Evolutionary conservation across 108 stramenopile genomes (phyloP).

Genomic region (Cylindrotheca fusiformis): DNA sequence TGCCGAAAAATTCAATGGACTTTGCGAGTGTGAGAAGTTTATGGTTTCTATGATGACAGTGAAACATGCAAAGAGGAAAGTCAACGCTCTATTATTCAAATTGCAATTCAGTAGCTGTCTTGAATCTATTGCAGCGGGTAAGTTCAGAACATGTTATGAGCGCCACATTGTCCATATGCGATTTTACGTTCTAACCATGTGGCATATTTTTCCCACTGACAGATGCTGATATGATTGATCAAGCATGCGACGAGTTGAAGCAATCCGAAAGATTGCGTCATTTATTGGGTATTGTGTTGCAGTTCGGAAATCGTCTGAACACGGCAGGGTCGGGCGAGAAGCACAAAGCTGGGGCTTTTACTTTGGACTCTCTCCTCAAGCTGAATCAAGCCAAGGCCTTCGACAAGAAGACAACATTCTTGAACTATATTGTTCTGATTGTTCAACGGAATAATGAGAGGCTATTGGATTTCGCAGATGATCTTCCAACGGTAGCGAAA

Average conservation of each 20-base stretch:
- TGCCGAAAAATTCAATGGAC: constrained; percentile 66
- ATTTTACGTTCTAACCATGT: neutral
- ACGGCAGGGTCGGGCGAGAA: constrained; percentile 70
- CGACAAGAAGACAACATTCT: constrained; percentile 96
- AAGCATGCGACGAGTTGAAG: constrained; percentile 83
- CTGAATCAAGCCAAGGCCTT: constrained; percentile 94
- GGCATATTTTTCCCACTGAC: neutral
- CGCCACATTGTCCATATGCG: neutral
- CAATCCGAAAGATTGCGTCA: constrained; percentile 77
- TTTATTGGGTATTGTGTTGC: constrained; percentile 85
- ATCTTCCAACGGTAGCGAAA: constrained; percentile 73
- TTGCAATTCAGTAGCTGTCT: constrained; percentile 77
- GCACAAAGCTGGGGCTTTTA: constrained; percentile 85
- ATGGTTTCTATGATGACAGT: constrained; percentile 91
- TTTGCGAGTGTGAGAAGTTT: constrained; percentile 89
- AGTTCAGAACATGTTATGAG: constrained; percentile 4
- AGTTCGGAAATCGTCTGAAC: constrained; percentile 91
- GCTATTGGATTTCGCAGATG: constrained; percentile 75
- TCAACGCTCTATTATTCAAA: constrained; percentile 84
- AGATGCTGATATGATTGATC: constrained; percentile 58
- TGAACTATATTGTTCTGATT: constrained; percentile 90
- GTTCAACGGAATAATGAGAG: constrained; percentile 82
- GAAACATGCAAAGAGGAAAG: constrained; percentile 81
- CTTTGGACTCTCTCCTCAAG: constrained; percentile 92
- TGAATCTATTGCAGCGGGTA: constrained; percentile 64